Evolutionary conservation across 306 rosid genomes (phyloP).

Genomic region (Cotoneaster glaucophyllus): DNA sequence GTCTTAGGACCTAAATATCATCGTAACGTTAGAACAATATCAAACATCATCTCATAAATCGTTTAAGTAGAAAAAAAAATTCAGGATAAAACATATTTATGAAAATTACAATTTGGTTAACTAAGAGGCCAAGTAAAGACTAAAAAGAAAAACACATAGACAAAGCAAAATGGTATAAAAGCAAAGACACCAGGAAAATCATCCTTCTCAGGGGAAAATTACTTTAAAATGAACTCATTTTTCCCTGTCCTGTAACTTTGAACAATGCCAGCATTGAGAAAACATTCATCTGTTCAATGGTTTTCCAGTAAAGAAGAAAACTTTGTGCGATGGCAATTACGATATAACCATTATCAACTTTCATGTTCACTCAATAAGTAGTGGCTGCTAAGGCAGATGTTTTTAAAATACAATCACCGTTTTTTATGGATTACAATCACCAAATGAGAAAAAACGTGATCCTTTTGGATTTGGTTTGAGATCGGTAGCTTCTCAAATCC

Average conservation of each 20-base stretch:
- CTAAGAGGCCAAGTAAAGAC: not conserved
- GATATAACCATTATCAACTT: not conserved
- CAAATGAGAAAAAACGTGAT: not conserved
- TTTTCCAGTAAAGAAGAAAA: not conserved
- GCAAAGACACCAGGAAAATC: not conserved
- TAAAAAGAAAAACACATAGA: not conserved
- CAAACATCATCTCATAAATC: not conserved
- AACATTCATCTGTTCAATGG: not conserved
- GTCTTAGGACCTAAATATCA: constrained; percentile 68
- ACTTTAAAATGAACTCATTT: not conserved
- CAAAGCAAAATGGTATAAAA: not conserved
- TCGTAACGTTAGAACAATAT: not conserved
- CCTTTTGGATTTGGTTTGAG: not conserved
- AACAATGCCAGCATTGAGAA: not conserved
- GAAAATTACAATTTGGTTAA: not conserved
- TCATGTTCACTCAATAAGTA: not conserved
- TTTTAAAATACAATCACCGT: not conserved
- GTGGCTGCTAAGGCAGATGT: not conserved
- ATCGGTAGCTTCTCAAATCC: not conserved
- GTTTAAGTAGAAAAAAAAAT: not conserved
- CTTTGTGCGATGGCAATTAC: not conserved
- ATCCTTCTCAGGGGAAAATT: not conserved
- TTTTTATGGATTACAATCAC: not conserved
- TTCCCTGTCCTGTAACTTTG: not conserved
- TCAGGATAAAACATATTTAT: not conserved